Evolutionary conservation across 345 rosid genomes (phyloP), one percentile per base, ranked within the genome.

Genomic region (Eucalyptus erythrocorys): DNA sequence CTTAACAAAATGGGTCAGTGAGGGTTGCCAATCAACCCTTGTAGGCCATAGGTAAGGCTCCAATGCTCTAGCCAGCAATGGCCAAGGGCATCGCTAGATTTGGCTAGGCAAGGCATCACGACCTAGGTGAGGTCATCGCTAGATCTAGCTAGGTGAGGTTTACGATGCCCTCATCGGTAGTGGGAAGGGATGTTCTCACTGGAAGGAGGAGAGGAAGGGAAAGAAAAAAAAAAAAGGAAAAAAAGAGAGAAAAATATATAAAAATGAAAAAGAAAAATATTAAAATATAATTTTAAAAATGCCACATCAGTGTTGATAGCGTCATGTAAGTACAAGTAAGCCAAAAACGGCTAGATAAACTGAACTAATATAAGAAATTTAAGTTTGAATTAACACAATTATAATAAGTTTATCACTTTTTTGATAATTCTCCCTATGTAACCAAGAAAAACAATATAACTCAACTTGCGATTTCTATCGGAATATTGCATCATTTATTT

Each of bases 291-390:
- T 19, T 51, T 51, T 7, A 7, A 21, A 51, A 51, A 51, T 51
- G 5, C 10, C 57, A 51, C 2, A 2, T 1, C 2, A 8, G 0
- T 7, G 3, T 51, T 21, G 5, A 4, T 19, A 51, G 57, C 1
- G 24, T 24, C 4, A 19, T 19, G 24, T 51, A n/a, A n/a, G n/a
- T n/a, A n/a, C n/a, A n/a, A n/a, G 53, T 8, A 0, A 0, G 53
- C 21, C 8, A 51, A 51, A 51, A 51, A 51, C 0, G 0, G 10
- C 24, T 0, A 0, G 0, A 51, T 51, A 1, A 2, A 51, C 21
- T 7, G 57, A 19, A 51, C 0, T 19, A 51, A 19, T 51, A 0
- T 0, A 51, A 51, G 19, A 51, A 1, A 2, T 7, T 7, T 51
- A 51, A 0, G 0, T 19, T 0, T 51, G 3, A 51, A 51, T 51